Evolutionary conservation across 108 stramenopile species (phyloP).

Genomic region (Cyclotella baltica): DNA sequence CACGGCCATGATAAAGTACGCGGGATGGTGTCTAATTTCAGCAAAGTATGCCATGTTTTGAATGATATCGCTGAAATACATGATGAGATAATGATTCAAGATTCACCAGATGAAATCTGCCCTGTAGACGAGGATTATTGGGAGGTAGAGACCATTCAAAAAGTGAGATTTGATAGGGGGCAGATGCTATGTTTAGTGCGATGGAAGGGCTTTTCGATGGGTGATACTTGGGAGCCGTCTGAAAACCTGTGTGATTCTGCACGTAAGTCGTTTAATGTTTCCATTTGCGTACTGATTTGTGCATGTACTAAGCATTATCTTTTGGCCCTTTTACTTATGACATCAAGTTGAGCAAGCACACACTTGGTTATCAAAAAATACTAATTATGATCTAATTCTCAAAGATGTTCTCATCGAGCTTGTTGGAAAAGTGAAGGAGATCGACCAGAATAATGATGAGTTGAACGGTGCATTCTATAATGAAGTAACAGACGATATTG

Average conservation of each 20-base stretch:
- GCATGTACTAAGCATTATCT: background rate
- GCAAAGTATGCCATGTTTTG: background rate
- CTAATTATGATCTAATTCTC: background rate
- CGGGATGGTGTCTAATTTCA: background rate
- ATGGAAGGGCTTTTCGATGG: conserved; percentile 20
- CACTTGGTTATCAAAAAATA: background rate
- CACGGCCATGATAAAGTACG: background rate
- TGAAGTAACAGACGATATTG: background rate
- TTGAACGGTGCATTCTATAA: conserved; percentile 1
- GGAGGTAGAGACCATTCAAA: conserved; percentile 7
- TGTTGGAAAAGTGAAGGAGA: background rate
- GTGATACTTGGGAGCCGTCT: conserved; percentile 36
- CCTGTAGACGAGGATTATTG: conserved; percentile 10
- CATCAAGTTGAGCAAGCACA: background rate
- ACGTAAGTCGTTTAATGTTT: background rate
- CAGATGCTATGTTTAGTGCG: conserved; percentile 17
- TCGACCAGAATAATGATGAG: background rate
- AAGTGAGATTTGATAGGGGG: background rate
- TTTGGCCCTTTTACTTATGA: background rate
- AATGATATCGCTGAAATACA: background rate
- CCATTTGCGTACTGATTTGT: background rate
- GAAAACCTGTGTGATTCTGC: conserved; percentile 27
- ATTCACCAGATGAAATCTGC: background rate
- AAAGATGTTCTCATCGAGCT: background rate
- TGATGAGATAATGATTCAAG: background rate